Evolutionary conservation across 202 grass and related monocot species (phyloP), one percentile per base, ranked within the genome.

Genomic region (Musa balbisiana): DNA sequence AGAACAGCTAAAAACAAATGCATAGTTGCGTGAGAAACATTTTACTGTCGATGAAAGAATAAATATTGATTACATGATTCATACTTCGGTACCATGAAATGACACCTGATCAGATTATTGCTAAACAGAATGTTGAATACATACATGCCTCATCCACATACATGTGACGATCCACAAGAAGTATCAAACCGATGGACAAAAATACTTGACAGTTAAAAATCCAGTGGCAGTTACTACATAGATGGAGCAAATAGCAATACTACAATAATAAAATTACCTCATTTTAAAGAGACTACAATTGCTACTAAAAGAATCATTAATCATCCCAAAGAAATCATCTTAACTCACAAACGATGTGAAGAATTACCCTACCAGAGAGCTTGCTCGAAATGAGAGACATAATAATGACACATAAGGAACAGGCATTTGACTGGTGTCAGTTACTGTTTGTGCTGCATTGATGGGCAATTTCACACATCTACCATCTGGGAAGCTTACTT

Each of bases 331-430:
- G 15, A 19, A 11, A 49, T 58, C 13, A 74, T 60, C 9, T 60
- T 43, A 76, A 64, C 9, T 64, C 56, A 76, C 13, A 27, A 26
- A 70, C 11, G 10, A 54, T 29, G 55, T 71, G 11, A 16, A 78
- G 20, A 53, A 19, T 27, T 78, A 14, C 62, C 8, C 8, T 85
- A 98, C 94, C 85, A 88, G 94, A 0, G 94, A 98, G 77, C 85
- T 98, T 82, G 91, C 94, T 6, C 91, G 88, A 76, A 94, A 98
- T 55, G 94, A 98, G 85, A 98, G 85, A 53, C 91, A 93, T 77
- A 94, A 65, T 33, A 94, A 83, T 70, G 86, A 87, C 15, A 75
- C 91, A 78, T 69, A 68, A 73, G 94, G 79, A 81, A 76, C 73
- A 22, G 65, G 75, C 2, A 9, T 56, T 69, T 66, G 55, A 43